Evolutionary conservation across 805 yeast species (phyloP), one percentile per base, ranked within the genome.

Genomic region (Suhomyces kilbournensis): DNA sequence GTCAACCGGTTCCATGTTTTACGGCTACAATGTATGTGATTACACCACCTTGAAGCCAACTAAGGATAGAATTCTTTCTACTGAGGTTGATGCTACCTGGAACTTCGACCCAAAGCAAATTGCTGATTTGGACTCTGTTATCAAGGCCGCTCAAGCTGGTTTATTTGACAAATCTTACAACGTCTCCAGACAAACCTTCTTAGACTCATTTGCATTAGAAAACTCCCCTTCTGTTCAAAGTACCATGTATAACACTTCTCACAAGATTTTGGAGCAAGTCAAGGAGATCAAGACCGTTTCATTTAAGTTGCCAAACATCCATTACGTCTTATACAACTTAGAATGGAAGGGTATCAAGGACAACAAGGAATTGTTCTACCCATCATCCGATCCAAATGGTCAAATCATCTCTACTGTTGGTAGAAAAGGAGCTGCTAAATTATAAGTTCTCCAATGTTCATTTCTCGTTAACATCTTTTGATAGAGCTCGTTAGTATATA

Each of bases 221-320:
- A 83, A 89, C 70, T 89, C 96, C 8, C 83, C 97, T n/a, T 88
- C 96, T 23, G 97, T 92, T 46, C 97, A 92, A 76, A 97, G 96
- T 45, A 92, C 97, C 53, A 93, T 92, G 97, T 92, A 82, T 78
- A 88, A 90, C 79, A 92, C 92, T 94, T 80, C 88, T 39, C 78
- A 83, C 57, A 83, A 81, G 56, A 89, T 92, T 57, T 79, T 92
- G 65, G 76, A 73, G 47, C 64, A 62, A 48, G 86, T 82, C 51
- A 77, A 84, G 2, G 75, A 75, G 54, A 77, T 92, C 51, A 80
- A 75, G 56, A 76, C 77, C 44, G 97, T 91, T 34, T 70, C 85
- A 49, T 91, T 89, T 70, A 74, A 80, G 43, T 81, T 92, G 64
- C 97, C 97, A 65, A 92, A 92, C 80, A 92, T 90, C 74, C 97